Conservation (phyloP, 1,139 yeast genomes). For the Candida glucosophila region DNA sequence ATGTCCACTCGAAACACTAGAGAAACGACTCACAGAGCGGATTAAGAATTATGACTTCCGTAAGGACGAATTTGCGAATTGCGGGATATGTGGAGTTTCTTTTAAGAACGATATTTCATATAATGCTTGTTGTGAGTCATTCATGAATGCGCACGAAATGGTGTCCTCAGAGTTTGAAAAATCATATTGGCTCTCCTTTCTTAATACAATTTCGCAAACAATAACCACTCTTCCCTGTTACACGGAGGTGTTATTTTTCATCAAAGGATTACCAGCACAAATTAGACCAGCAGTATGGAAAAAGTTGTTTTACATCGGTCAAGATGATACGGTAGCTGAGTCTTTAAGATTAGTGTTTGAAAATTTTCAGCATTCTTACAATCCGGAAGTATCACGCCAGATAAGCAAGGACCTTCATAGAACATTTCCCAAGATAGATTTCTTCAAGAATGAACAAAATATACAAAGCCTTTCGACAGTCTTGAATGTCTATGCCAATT, state of each 20-base stretch:
- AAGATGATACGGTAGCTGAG: constrained; percentile 24
- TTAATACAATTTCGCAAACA: constrained; percentile 37
- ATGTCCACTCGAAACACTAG: no score
- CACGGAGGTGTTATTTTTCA: constrained; percentile 31
- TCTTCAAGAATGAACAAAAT: constrained; percentile 42
- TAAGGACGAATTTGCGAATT: constrained; percentile 29
- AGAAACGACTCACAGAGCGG: constrained; percentile 1
- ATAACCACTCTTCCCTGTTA: constrained; percentile 40
- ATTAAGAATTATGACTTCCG: constrained; percentile 17
- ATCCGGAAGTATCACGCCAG: constrained; percentile 37
- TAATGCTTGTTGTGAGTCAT: constrained; percentile 13
- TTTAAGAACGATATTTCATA: constrained; percentile 7
- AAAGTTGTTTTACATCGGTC: constrained; percentile 23
- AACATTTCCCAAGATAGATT: constrained; percentile 51
- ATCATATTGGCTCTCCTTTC: constrained; percentile 38
- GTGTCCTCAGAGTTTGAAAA: constrained; percentile 23
- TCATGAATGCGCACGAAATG: constrained; percentile 7
- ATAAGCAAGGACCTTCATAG: constrained; percentile 55
- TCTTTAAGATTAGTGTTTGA: constrained; percentile 25
- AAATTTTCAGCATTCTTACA: constrained; percentile 39
- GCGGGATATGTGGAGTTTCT: constrained; percentile 20
- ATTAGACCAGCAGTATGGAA: constrained; percentile 31
- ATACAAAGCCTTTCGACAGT: constrained; percentile 43
- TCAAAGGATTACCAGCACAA: constrained; percentile 34
- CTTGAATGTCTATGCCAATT: constrained; percentile 58